Percentiles rank a stretch among this genome's conserved stretches.
phyloP scores from a whole-genome alignment of 2,329 filamentous ascomycete genomes.

The Thelonectria blattea region DNA sequence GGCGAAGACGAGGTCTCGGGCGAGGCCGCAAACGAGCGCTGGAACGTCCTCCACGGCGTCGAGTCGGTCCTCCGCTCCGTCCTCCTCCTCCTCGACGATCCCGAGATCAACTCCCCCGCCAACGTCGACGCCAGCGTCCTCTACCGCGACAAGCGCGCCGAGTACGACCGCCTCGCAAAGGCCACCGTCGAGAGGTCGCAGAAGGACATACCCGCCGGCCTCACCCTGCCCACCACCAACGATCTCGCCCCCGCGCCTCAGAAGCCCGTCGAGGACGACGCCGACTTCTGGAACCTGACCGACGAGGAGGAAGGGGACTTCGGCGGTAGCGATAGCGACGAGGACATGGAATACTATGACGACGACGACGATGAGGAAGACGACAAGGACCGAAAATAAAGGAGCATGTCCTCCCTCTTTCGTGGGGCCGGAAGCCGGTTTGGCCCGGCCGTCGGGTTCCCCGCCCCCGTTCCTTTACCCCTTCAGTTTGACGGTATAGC shows the following conservation, averaged over 20 bases:
- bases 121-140: conserved; percentile 93
- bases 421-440: background rate
- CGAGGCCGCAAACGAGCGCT: conserved; percentile 87
- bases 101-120: conserved; percentile 90
- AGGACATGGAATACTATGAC: conserved; percentile 66
- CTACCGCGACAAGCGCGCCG: conserved; percentile 73
- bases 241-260: conserved; percentile 66
- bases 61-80: conserved; percentile 95
- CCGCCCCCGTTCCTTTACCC: conserved; percentile 26
- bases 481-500: conserved; percentile 32
- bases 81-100: conserved; percentile 88
- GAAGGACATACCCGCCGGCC: conserved; percentile 78
- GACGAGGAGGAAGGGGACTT: conserved; percentile 82
- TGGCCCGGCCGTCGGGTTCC: background rate
- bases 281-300: conserved; percentile 82
- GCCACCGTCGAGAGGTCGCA: conserved; percentile 76
- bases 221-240: conserved; percentile 80
- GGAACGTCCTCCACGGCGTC: conserved; percentile 91
- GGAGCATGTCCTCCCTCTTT: conserved; percentile 8
- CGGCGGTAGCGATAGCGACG: conserved; percentile 74
- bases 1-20: conserved; percentile 94
- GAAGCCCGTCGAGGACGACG: conserved; percentile 68
- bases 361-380: conserved; percentile 65
- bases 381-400: conserved; percentile 43
- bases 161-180: conserved; percentile 73